Percentiles rank a stretch among this genome's conserved stretches.
These are phyloP conservation scores for Aquanectria penicillioides DNA, from an alignment of 2,329 filamentous ascomycete species.

Conservation along the genomic window DNA sequence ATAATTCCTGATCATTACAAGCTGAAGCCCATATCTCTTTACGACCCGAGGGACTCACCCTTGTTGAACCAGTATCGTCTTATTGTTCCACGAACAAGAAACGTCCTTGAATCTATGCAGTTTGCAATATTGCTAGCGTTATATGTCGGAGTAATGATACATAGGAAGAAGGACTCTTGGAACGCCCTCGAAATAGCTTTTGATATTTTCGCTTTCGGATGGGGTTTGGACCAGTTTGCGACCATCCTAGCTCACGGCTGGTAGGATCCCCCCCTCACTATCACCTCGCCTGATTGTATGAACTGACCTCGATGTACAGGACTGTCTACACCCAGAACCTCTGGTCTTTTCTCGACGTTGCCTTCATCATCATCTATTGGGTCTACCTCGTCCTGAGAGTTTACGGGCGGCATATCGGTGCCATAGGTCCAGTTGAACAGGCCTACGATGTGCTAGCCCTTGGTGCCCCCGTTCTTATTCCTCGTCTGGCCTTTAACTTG, in stretches of 20 bases:
- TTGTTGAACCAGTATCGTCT: constrained; percentile 86
- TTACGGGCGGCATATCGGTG: constrained; percentile 65
- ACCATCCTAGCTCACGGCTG: constrained; percentile 80
- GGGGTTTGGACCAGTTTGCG: constrained; percentile 81
- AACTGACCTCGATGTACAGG: constrained; percentile 53
- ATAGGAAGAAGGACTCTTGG: constrained; percentile 67
- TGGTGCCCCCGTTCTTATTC: constrained; percentile 80
- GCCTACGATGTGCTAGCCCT: constrained; percentile 83
- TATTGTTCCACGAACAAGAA: constrained; percentile 82
- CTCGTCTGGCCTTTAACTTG: constrained; percentile 82
- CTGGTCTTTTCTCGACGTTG: constrained; percentile 87
- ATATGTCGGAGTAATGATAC: constrained; percentile 78
- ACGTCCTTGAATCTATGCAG: constrained; percentile 78
- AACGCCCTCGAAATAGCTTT: constrained; percentile 73
- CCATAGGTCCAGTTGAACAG: constrained; percentile 65
- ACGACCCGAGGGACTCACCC: constrained; percentile 79
- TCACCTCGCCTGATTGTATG: background rate
- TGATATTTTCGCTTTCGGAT: constrained; percentile 78
- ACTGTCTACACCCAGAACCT: constrained; percentile 87
- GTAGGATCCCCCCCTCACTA: constrained; percentile 46
- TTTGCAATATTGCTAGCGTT: constrained; percentile 75
- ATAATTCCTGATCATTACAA: constrained; percentile 90
- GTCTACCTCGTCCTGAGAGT: constrained; percentile 75
- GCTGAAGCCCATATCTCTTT: constrained; percentile 81
- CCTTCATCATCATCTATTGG: constrained; percentile 77